Conservation (phyloP, 768 basidiomycete species). For the Tricholoma furcatifolium region DNA sequence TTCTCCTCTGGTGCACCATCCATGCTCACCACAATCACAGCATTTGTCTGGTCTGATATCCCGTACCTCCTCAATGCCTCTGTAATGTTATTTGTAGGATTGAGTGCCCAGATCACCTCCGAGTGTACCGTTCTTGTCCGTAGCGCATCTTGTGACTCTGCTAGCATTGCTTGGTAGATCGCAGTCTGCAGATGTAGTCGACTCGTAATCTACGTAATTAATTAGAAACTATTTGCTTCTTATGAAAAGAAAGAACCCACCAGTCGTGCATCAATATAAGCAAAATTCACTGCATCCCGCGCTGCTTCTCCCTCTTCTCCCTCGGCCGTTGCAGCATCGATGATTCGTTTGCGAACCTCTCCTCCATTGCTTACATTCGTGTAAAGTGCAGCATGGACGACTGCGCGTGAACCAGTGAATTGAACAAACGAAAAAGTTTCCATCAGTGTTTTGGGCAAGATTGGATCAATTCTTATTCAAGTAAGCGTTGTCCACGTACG, state of each 20-base stretch:
- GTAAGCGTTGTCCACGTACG: slow-evolving; percentile 12
- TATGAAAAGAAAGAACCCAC: slow-evolving; percentile 41
- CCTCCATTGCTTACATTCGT: slow-evolving; percentile 62
- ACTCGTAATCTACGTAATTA: slow-evolving; percentile 68
- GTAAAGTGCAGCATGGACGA: slow-evolving; percentile 67
- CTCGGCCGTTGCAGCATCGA: slow-evolving; percentile 61
- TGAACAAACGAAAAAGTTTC: slow-evolving; percentile 56
- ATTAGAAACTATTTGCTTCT: neutral
- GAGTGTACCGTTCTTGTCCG: slow-evolving; percentile 89
- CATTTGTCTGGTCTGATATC: slow-evolving; percentile 60
- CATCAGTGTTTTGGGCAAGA: slow-evolving; percentile 34
- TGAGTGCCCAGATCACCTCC: slow-evolving; percentile 85
- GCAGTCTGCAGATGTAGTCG: slow-evolving; percentile 80
- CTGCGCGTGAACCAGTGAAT: slow-evolving; percentile 36
- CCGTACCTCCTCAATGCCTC: slow-evolving; percentile 89
- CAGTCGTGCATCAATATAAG: slow-evolving; percentile 83
- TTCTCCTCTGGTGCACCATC: slow-evolving; percentile 37
- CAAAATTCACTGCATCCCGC: slow-evolving; percentile 81
- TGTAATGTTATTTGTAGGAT: slow-evolving; percentile 88
- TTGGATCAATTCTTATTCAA: neutral
- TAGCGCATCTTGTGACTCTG: slow-evolving; percentile 55
- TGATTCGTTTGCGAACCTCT: slow-evolving; percentile 60
- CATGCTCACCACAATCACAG: slow-evolving; percentile 75
- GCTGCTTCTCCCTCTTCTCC: slow-evolving; percentile 65
- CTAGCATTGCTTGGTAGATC: slow-evolving; percentile 76